Evolutionary conservation across 495 filamentous ascomycete species (phyloP).

Genomic region (Penicillium roqueforti): DNA sequence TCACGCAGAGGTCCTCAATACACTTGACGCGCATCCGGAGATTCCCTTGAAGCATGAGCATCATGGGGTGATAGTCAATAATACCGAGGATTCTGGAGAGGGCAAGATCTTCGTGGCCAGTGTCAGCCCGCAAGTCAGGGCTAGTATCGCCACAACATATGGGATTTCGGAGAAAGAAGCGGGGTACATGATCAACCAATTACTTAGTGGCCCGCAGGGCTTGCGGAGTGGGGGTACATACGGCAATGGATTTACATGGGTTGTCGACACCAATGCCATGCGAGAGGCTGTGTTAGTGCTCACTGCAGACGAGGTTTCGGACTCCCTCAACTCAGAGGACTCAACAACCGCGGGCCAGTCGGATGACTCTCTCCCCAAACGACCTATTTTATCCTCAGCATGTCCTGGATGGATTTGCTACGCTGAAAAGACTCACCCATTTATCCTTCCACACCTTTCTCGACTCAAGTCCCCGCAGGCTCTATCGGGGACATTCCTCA

Average conservation of each 20-base stretch:
- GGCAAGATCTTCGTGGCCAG: constrained; percentile 81
- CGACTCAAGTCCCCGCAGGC: constrained; percentile 92
- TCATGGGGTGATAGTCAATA: constrained; percentile 23
- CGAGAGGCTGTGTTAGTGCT: constrained; percentile 72
- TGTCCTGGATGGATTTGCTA: constrained; percentile 99
- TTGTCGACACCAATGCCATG: constrained; percentile 80
- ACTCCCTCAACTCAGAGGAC: constrained; percentile 31
- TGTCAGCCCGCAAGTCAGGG: constrained; percentile 84
- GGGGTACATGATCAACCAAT: constrained; percentile 74
- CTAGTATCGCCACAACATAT: constrained; percentile 79
- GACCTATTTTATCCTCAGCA: constrained; percentile 80
- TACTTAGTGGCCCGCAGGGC: constrained; percentile 67
- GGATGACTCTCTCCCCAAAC: constrained; percentile 42
- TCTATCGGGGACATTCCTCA: constrained; percentile 80
- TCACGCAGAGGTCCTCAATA: constrained; percentile 81
- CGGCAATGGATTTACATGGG: constrained; percentile 76
- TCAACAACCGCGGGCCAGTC: constrained; percentile 10
- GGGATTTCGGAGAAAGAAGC: constrained; percentile 68
- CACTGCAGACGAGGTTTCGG: constrained; percentile 71
- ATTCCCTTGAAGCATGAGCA: constrained; percentile 30
- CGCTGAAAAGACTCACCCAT: constrained; percentile 93
- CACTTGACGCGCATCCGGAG: constrained; percentile 64
- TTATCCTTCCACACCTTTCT: constrained; percentile 87
- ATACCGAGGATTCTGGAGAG: constrained; percentile 35
- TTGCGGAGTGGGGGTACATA: constrained; percentile 63